phyloP scores from a whole-genome alignment of 164 flowering plant species.

The Dillenia suffruticosa region DNA sequence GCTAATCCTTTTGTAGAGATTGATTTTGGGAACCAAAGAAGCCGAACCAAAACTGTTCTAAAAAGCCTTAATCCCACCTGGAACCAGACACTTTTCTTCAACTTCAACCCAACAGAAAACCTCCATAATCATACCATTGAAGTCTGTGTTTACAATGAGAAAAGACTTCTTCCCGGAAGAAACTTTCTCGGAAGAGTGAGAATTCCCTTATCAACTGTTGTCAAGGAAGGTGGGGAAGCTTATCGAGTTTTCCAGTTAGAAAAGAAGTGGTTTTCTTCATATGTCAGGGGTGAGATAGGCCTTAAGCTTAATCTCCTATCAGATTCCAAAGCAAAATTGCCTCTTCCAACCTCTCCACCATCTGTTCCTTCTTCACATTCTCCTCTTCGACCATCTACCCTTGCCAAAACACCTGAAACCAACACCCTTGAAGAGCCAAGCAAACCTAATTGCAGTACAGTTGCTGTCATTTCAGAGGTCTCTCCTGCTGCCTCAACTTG shows the following conservation, averaged over 20 bases:
- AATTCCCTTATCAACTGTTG: slow-evolving; percentile 23
- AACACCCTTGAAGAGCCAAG: not conserved
- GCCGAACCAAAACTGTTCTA: slow-evolving; percentile 21
- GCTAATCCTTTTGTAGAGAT: slow-evolving; percentile 30
- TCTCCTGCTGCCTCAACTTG: slow-evolving; percentile 8
- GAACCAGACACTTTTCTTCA: slow-evolving; percentile 28
- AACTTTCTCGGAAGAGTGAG: slow-evolving; percentile 35
- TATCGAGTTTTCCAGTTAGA: slow-evolving; percentile 25
- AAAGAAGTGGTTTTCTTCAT: slow-evolving; percentile 28
- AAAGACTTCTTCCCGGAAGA: slow-evolving; percentile 18
- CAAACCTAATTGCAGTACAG: not conserved
- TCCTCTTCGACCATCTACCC: not conserved
- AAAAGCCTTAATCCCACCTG: slow-evolving; percentile 35
- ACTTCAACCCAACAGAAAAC: slow-evolving; percentile 19
- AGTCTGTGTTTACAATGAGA: slow-evolving; percentile 29
- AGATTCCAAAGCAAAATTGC: slow-evolving; percentile 10
- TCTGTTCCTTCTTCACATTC: not conserved
- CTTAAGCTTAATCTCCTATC: slow-evolving; percentile 21
- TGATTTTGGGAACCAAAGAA: slow-evolving; percentile 25
- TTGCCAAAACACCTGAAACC: slow-evolving; percentile 7
- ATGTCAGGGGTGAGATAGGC: slow-evolving; percentile 28
- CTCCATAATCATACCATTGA: slow-evolving; percentile 18
- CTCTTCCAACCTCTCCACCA: slow-evolving; percentile 5
- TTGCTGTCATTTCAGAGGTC: not conserved
- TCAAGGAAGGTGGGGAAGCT: slow-evolving; percentile 23